Base-by-base conservation (phyloP, 2,329 filamentous ascomycete species). In the Ascochyta fabae region DNA sequence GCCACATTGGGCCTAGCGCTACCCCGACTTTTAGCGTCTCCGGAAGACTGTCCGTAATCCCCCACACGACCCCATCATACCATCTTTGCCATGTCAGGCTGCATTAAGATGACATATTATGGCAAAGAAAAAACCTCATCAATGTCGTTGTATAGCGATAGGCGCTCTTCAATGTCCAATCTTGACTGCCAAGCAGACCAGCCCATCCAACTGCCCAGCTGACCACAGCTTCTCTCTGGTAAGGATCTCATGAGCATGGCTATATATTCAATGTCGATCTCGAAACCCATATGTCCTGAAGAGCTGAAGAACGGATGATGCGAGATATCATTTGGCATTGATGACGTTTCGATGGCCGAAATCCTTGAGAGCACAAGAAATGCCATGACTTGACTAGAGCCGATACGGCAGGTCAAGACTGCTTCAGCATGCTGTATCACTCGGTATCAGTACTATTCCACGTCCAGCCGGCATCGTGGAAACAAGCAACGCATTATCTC, bases 391-490 rank as follows among this genome's bases (percentile, higher is more conserved):
- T 16, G 29, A 26, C 62, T 67, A 64, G 48, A 27, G 42, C 62
- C 10, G 34, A 60, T 60, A 44, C 16, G 62, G 66, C 63, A 68
- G 66, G 61, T 62, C 61, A 65, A 63, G 55, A 53, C 53, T 44
- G 47, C 46, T 19, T 38, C 39, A 7, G 41, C 51, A 54, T 56
- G 41, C 50, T 59, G 42, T 36, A 55, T 48, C 45, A 31, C 45
- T 55, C 48, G 27, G 42, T 48, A 46, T 23, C 38, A 43, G 40
- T 48, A 22, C 27, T 55, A 51, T 53, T 16, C 40, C 50, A 58
- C 40, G 53, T 49, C 42, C 50, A 61, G 42, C 54, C 48, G 39
- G 33, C 38, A 34, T 45, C 35, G 26, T 43, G 22, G 44, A 45
- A 29, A 47, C 24, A 43, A 26, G 16, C 26, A 33, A 50, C 40